Percentiles rank a stretch among this genome's conserved stretches.
Conservation (phyloP, 2,329 filamentous ascomycete genomes). For the Sporothrix protearum region DNA sequence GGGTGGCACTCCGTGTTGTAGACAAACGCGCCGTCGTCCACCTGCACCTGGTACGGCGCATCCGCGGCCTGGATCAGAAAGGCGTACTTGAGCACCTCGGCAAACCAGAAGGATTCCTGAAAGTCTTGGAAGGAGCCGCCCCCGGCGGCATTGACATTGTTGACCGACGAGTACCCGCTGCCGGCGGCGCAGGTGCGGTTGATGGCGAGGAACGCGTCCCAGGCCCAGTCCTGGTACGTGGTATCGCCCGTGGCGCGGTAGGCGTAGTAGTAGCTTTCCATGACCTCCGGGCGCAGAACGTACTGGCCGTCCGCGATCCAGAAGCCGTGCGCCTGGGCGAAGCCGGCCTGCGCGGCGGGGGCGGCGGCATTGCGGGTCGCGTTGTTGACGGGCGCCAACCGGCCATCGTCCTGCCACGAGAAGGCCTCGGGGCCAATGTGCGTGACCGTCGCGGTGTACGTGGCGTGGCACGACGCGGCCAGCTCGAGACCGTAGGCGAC, state of each 20-base stretch:
- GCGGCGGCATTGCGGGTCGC: constrained; percentile 41
- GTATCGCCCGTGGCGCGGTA: constrained; percentile 72
- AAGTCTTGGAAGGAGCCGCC: constrained; percentile 64
- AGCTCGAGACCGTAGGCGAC: constrained; percentile 70
- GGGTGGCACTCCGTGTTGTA: constrained; percentile 52
- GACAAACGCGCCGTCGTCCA: constrained; percentile 46
- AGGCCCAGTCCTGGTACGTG: constrained; percentile 80
- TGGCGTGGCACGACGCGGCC: constrained; percentile 68
- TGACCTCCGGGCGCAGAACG: constrained; percentile 71
- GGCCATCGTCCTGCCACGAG: constrained; percentile 52
- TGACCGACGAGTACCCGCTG: constrained; percentile 64
- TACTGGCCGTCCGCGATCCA: constrained; percentile 63
- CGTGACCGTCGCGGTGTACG: constrained; percentile 65
- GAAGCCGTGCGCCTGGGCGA: constrained; percentile 68
- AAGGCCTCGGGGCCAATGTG: constrained; percentile 75
- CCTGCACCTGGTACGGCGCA: constrained; percentile 49
- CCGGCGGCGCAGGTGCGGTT: constrained; percentile 59
- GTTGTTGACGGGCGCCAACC: constrained; percentile 34
- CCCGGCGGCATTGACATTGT: constrained; percentile 59
- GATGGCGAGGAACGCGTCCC: constrained; percentile 71
- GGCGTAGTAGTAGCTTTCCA: constrained; percentile 84
- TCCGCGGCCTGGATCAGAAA: constrained; percentile 68
- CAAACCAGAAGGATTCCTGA: constrained; percentile 86
- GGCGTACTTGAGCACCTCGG: constrained; percentile 80
- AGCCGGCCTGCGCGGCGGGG: constrained; percentile 48